A percentile compares a stretch with the other conserved stretches of the same genome.
Evolutionary conservation across 768 basidiomycete genomes (phyloP).

Genomic region (Boletus rufocinnamomeus): DNA sequence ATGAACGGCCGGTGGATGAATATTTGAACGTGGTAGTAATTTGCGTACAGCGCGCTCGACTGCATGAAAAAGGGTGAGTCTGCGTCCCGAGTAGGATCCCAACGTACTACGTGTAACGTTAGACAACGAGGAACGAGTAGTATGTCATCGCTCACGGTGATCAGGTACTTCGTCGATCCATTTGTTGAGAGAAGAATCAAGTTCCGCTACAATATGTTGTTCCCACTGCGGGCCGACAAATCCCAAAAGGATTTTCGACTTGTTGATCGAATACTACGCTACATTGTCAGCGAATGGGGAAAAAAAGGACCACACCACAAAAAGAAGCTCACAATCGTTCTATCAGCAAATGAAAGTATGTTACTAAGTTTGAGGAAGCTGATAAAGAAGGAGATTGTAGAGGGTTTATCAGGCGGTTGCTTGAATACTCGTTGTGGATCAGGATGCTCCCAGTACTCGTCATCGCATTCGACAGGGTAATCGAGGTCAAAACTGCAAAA

Average conservation of each 20-base stretch:
- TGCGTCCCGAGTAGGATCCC: constrained; percentile 45
- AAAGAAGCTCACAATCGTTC: constrained; percentile 53
- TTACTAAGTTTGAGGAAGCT: constrained; percentile 57
- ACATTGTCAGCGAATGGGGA: not conserved
- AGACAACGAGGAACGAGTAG: not conserved
- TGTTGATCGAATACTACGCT: constrained; percentile 70
- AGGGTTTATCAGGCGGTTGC: constrained; percentile 64
- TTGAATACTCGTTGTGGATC: constrained; percentile 53
- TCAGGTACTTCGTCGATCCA: constrained; percentile 73
- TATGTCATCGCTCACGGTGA: constrained; percentile 29
- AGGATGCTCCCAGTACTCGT: constrained; percentile 62
- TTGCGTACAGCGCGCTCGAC: constrained; percentile 50
- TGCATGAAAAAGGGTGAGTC: constrained; percentile 45
- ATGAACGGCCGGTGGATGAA: constrained; percentile 81
- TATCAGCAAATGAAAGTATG: constrained; percentile 60
- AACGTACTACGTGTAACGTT: constrained; percentile 36
- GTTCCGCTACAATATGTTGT: constrained; percentile 64
- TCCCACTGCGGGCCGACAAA: constrained; percentile 58
- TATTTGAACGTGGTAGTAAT: constrained; percentile 63
- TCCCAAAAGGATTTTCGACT: constrained; percentile 54
- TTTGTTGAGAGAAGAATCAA: constrained; percentile 76
- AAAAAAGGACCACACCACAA: not conserved
- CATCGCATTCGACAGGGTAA: constrained; percentile 64
- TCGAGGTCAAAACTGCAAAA: constrained; percentile 58
- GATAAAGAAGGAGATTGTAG: constrained; percentile 53